Evolutionary conservation across 345 rosid genomes (phyloP).

Genomic region (Arabidopsis suecica): DNA sequence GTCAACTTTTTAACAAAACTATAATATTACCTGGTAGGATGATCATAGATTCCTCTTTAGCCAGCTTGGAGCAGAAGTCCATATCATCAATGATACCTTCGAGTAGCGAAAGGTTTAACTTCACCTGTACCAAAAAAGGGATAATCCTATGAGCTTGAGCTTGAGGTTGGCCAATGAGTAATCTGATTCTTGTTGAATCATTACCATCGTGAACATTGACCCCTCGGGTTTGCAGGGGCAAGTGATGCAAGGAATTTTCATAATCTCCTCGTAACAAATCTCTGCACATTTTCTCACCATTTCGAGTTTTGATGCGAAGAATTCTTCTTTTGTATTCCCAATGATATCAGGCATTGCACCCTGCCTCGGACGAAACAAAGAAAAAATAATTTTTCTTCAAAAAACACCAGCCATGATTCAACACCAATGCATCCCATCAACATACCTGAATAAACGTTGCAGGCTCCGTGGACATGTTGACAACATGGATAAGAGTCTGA

Average conservation of each 20-base stretch:
- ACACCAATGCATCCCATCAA: constrained; percentile 8
- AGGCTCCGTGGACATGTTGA: constrained; percentile 49
- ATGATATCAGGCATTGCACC: constrained; percentile 48
- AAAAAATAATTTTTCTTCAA: neutral
- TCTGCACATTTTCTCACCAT: constrained; percentile 42
- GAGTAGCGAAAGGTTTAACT: constrained; percentile 39
- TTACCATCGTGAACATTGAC: constrained; percentile 50
- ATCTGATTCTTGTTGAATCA: neutral
- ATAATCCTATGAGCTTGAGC: neutral
- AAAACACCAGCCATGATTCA: neutral
- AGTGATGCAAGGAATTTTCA: constrained; percentile 48
- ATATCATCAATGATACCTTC: constrained; percentile 50
- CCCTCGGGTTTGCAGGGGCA: constrained; percentile 53
- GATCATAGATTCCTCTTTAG: constrained; percentile 48
- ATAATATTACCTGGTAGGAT: constrained; percentile 36
- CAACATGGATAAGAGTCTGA: constrained; percentile 42
- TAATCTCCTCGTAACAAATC: constrained; percentile 43
- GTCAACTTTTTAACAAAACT: constrained; percentile 1
- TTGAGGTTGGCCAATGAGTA: neutral
- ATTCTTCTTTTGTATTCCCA: constrained; percentile 46
- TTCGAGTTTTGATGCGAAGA: constrained; percentile 41
- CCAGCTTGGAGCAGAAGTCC: constrained; percentile 52
- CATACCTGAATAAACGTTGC: constrained; percentile 68
- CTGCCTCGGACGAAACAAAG: neutral
- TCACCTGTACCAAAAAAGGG: constrained; percentile 40